Percentiles rank a stretch among this genome's conserved stretches.
These are phyloP conservation scores for Amaranthus tricolor DNA, from an alignment of 179 eudicot species.

Conservation along the genomic window DNA sequence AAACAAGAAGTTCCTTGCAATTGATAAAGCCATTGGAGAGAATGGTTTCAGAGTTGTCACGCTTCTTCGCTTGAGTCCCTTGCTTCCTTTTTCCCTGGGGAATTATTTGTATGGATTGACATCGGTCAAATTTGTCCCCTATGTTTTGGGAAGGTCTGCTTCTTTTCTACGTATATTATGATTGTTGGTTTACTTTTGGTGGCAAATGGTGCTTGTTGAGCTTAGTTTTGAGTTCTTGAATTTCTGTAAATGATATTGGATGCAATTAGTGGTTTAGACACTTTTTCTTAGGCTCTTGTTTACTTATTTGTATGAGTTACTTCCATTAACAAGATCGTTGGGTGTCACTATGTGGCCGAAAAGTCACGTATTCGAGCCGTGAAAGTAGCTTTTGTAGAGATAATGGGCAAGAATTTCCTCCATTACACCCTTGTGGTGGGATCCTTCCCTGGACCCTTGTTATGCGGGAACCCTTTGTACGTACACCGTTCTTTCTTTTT, in stretches of 20 bases:
- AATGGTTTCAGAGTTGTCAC: constrained; percentile 94
- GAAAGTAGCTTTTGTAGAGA: too few species aligned
- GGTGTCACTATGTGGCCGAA: too few species aligned
- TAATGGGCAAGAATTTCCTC: too few species aligned
- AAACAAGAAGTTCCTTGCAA: constrained; percentile 96
- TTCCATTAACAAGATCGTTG: not conserved
- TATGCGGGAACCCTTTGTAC: too few species aligned
- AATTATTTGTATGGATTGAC: constrained; percentile 96
- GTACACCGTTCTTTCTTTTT: too few species aligned
- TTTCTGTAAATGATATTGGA: not conserved
- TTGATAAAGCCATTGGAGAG: constrained; percentile 98
- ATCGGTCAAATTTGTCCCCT: constrained; percentile 87
- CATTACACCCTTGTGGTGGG: too few species aligned
- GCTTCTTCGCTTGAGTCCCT: constrained; percentile 96
- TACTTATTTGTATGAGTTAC: not conserved
- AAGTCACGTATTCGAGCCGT: too few species aligned
- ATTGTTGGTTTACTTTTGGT: constrained; percentile 8
- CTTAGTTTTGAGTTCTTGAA: not conserved
- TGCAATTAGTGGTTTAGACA: not conserved
- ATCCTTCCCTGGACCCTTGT: too few species aligned
- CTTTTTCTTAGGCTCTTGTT: not conserved
- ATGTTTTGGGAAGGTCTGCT: constrained; percentile 88
- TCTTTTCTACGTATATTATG: constrained; percentile 19
- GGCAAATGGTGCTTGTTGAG: not conserved
- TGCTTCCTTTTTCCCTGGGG: constrained; percentile 95